Evolutionary conservation across 495 filamentous ascomycete species (phyloP), one percentile per base, ranked within the genome.

Genomic region (Cercophora samala): DNA sequence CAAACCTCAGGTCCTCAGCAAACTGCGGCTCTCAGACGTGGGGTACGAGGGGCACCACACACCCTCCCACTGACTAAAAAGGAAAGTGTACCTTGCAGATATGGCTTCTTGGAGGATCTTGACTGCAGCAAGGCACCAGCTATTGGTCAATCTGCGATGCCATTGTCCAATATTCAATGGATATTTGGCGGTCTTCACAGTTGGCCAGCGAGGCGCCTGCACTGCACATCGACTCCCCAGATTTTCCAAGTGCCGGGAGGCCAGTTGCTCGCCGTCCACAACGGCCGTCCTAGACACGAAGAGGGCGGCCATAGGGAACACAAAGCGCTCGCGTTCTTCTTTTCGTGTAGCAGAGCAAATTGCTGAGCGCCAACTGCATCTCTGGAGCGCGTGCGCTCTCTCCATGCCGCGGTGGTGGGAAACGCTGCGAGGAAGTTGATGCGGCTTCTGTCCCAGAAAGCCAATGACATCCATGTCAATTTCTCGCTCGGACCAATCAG

Each of bases 361-460:
- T 24, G 51, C 59, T 42, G 63, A 58, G 62, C 68, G 62, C 56
- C 64, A 69, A 64, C 59, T 65, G 64, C 15, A 66, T 66, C 64
- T 29, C 18, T 19, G 23, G 60, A 22, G 29, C 58, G 60, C 60
- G 53, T 19, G 53, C n/a, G 53, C 17, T 4, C 15, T 4, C 15
- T 54, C 19, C 17, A 4, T 54, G 52, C 52, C n/a, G n/a, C 53
- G 53, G 37, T 46, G 29, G 3, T 46, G 37, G 22, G 19, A 56
- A 56, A 56, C 53, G 67, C 67, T 66, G 64, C 51, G 54, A 56
- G 53, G 66, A 72, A 63, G 68, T 73, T 76, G 73, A 76, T 70
- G 74, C 74, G 68, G 68, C 71, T 71, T 69, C 68, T 72, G 74
- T 76, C 55, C 73, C 74, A 76, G 74, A 69, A 68, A 63, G 25